Evolutionary conservation across 1,284 basidiomycete genomes (phyloP), one percentile per base, ranked within the genome.

Genomic region (Tetrapyrgos nigripes): DNA sequence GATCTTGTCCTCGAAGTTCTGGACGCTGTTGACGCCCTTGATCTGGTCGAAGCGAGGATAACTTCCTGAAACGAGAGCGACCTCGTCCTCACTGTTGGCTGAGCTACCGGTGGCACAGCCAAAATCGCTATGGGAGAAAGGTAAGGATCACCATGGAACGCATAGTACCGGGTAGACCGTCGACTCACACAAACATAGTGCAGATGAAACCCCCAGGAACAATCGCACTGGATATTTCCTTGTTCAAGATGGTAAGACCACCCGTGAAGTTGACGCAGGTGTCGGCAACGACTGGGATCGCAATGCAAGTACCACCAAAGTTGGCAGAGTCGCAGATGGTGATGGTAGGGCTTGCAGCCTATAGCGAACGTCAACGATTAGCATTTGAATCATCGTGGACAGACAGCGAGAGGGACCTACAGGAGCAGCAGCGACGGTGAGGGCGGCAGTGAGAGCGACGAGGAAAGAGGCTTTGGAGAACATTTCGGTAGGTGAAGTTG

Each of bases 181-280:
- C 17, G 14, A 40, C 62, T 47, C 29, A 66, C 64, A 53, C 28
- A 33, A 58, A 64, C 40, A 64, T 59, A 13, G 60, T 61, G 57
- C 64, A 64, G 4, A 64, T 47, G 21, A 64, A 64, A 8, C 62
- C 62, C 3, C 23, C 44, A n/a, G 62, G 64, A 6, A 66, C 53
- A 27, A 55, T 6, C 2, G 52, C 62, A 17, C 43, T 24, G 17
- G 44, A 52, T 2, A 64, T 37, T 27, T 61, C 59, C 23, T 66
- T 61, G 40, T 66, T 62, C 50, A 62, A 37, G 53, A 59, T 58
- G 45, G 51, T 64, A 2, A 64, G 57, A 10, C 59, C 55, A 1
- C 64, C 64, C 9, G 55, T 64, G 46, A 66, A 48, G 50, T 58
- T 58, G 28, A 52, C 51, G 49, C 64, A 66, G 5, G 27, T 14